A percentile compares a stretch with the other conserved stretches of the same genome.
Conservation (phyloP, 1,139 yeast species). For the Geotrichum citri-aurantii region DNA sequence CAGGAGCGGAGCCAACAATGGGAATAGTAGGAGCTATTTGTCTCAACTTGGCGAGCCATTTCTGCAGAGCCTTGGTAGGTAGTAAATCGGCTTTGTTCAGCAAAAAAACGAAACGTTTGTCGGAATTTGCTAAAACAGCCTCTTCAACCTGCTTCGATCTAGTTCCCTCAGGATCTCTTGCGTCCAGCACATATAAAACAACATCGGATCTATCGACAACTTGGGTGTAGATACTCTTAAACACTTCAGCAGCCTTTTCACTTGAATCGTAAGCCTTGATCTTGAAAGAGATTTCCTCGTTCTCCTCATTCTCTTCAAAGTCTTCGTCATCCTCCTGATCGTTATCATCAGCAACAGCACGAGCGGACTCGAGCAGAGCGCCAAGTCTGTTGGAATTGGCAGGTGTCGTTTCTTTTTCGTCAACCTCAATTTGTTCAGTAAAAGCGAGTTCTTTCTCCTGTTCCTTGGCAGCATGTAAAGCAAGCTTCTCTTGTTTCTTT, state of each 20-base stretch:
- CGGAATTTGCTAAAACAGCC: constrained; percentile 71
- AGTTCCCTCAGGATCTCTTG: constrained; percentile 94
- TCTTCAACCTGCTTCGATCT: constrained; percentile 88
- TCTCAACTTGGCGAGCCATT: constrained; percentile 77
- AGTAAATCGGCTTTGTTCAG: constrained; percentile 89
- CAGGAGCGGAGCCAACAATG: constrained; percentile 46
- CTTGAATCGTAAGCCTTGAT: constrained; percentile 19
- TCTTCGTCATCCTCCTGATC: constrained; percentile 45
- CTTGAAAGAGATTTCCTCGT: constrained; percentile 9
- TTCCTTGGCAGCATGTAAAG: constrained; percentile 24
- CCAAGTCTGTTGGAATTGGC: constrained; percentile 52
- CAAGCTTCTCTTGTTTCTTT: constrained; percentile 12
- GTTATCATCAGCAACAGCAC: constrained; percentile 65
- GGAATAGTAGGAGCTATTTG: constrained; percentile 90
- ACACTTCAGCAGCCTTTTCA: constrained; percentile 83
- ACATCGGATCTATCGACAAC: constrained; percentile 89
- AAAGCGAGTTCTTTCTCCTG: background rate
- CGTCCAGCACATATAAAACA: constrained; percentile 84
- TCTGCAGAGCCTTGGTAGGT: constrained; percentile 73
- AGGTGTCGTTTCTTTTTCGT: constrained; percentile 29
- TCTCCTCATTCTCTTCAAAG: constrained; percentile 34
- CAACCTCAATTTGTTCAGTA: constrained; percentile 18
- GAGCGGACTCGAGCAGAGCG: constrained; percentile 86
- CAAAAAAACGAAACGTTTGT: constrained; percentile 77
- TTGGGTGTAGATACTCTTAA: constrained; percentile 60